Evolutionary conservation across 345 rosid species (phyloP), one percentile per base, ranked within the genome.

Genomic region (Linum tenue): DNA sequence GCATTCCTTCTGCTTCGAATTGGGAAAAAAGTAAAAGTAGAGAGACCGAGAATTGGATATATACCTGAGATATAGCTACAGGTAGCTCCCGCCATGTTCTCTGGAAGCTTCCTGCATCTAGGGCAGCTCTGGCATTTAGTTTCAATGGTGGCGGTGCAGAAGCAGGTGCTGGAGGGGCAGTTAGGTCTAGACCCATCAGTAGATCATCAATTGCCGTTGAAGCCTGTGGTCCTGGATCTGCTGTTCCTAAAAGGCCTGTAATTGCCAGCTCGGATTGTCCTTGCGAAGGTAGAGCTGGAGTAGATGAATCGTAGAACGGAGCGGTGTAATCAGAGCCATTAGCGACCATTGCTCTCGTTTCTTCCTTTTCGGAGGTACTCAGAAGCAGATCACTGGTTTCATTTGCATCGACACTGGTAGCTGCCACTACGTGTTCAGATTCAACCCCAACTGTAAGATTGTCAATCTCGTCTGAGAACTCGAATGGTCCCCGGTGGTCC

Each of bases 1-100:
- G 31, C 31, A 22, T 22, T 22, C 31, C 31, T 22, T 22, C 31
- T 22, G 31, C 31, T 22, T 22, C 31, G 0, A 22, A 22, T 22
- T 22, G 31, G 31, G 31, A 22, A 22, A 22, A 22, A 22, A 22
- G 31, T 22, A 22, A 22, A 22, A 22, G 31, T 22, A 22, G 31
- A 22, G 31, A 22, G 31, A 22, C 31, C 31, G 31, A 22, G 31
- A 22, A 22, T 22, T 22, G 31, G 31, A 22, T 22, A 63, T 41
- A 66, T 59, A 92, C 98, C 94, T 90, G 85, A 60, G 94, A 76
- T 63, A 80, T 56, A 63, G 96, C 73, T 65, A 85, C 60, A 15
- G 96, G 84, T 55, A 92, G 76, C 62, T 92, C 97, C 71, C 90
- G 96, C 97, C 96, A 92, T 73, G 88, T 90, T 70, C 85, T 89